A percentile compares a stretch with the other conserved stretches of the same genome.
These are phyloP conservation scores for Coniochaeta sp. DNA, from an alignment of 2,329 filamentous ascomycete genomes.

Conservation along the genomic window DNA sequence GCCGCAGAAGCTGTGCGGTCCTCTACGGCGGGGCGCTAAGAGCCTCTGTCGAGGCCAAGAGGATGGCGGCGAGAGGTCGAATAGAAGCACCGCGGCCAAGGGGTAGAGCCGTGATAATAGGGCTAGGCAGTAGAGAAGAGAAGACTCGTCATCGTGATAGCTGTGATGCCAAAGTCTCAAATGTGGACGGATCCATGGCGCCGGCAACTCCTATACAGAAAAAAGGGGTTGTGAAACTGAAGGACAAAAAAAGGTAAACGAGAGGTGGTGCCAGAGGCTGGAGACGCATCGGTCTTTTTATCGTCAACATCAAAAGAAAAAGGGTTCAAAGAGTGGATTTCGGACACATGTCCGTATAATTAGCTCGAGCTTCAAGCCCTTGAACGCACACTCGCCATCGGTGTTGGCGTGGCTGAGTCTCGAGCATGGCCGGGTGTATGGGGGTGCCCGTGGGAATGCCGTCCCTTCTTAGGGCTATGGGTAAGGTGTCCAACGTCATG, in stretches of 20 bases:
- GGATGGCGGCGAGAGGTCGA: no score
- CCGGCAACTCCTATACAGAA: not conserved
- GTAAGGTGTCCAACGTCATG: slow-evolving; percentile 60
- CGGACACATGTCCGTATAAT: not conserved
- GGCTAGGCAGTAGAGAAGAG: not conserved
- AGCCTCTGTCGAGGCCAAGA: no score
- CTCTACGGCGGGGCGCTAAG: no score
- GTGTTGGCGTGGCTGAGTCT: slow-evolving; percentile 13
- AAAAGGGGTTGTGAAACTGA: not conserved
- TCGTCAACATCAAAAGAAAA: not conserved
- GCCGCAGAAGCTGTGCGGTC: not conserved
- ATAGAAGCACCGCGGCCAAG: not conserved
- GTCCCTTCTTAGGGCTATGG: slow-evolving; percentile 34
- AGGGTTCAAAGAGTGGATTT: not conserved
- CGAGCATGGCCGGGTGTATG: slow-evolving; percentile 18
- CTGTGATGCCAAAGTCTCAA: not conserved
- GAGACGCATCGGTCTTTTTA: not conserved
- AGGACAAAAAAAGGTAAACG: not conserved
- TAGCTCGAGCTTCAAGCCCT: slow-evolving; percentile 11
- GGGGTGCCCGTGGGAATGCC: slow-evolving; percentile 25
- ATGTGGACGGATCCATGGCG: not conserved
- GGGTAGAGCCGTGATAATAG: not conserved
- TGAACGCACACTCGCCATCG: slow-evolving; percentile 16
- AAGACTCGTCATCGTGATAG: not conserved
- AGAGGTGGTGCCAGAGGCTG: not conserved